Evolutionary conservation across 2,329 filamentous ascomycete genomes (phyloP), one percentile per base, ranked within the genome.

Genomic region (Gliomastix tumulicola): DNA sequence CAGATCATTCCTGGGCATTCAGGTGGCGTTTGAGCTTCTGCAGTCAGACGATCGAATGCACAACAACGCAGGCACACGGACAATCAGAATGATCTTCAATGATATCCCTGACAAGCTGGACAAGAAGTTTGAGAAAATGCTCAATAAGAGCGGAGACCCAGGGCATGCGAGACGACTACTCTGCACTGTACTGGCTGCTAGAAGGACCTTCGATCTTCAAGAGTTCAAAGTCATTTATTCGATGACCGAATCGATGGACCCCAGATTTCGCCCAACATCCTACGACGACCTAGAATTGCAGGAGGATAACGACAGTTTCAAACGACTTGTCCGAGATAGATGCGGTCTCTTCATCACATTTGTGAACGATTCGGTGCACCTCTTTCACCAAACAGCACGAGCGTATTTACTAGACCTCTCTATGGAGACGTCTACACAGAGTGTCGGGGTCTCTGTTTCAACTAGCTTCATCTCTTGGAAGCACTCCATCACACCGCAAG

Each of bases 301-400:
- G 10, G 5, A 15, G 9, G 32, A 34, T 21, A 19, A 34, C 11
- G 32, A 22, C 12, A 19, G 15, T 4, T 34, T 34, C 19, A 34
- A 34, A 15, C 32, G n/a, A 11, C 15, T 34, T 8, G 32, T 22
- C 4, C 32, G 32, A 34, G 17, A 16, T 20, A 34, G 16, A 34
- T 34, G 32, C 15, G 32, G 32, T 6, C 19, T 34, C 10, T 34
- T 34, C 18, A 34, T 34, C 17, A 34, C 32, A 3, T 34, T 34
- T 16, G 32, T 34, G 16, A 34, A 21, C 10, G 13, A 17, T 19
- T 34, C 32, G 5, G 32, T 34, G 9, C 32, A 34, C 15, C 20
- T 34, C 15, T 34, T 34, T 21, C 32, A 34, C 32, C 32, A 34
- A 15, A 34, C 32, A 13, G 32, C 32, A 11, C 17, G 32, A 21